A percentile compares a stretch with the other conserved stretches of the same genome.
Evolutionary conservation across 441 rosid genomes (phyloP).

Genomic region (Populus hybrid): DNA sequence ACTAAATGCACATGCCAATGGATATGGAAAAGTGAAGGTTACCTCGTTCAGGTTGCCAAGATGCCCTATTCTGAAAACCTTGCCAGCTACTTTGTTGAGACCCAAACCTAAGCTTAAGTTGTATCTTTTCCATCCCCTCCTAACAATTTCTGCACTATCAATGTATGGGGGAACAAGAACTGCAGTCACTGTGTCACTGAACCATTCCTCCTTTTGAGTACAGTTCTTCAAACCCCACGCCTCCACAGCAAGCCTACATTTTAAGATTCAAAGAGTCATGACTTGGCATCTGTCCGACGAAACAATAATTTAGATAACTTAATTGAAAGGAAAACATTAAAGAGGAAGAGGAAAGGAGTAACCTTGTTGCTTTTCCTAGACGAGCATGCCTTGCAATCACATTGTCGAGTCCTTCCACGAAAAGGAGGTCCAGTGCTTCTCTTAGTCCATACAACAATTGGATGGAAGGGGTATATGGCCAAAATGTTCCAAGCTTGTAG

Average conservation of each 20-base stretch:
- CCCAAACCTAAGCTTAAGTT: constrained; percentile 93
- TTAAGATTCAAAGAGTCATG: neutral
- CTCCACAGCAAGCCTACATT: constrained; percentile 84
- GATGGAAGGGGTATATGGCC: constrained; percentile 98
- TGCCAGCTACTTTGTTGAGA: constrained; percentile 93
- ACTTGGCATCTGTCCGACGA: neutral
- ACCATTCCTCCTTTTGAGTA: constrained; percentile 93
- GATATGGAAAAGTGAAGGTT: constrained; percentile 12
- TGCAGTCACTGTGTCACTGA: constrained; percentile 92
- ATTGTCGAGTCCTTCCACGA: constrained; percentile 91
- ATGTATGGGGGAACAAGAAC: constrained; percentile 78
- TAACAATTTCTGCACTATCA: constrained; percentile 74
- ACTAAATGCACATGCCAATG: neutral
- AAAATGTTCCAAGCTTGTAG: constrained; percentile 75
- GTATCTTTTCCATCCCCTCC: constrained; percentile 87
- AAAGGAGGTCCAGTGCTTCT: constrained; percentile 88
- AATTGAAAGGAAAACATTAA: neutral
- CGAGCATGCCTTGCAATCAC: constrained; percentile 82
- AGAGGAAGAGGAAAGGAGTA: neutral
- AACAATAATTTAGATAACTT: neutral
- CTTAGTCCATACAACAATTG: constrained; percentile 80
- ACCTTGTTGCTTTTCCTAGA: constrained; percentile 85
- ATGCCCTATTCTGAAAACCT: constrained; percentile 95
- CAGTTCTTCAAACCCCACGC: constrained; percentile 99
- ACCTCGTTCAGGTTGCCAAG: constrained; percentile 93